Base-by-base conservation (phyloP, 306 rosid genomes). In the Delonix regia region DNA sequence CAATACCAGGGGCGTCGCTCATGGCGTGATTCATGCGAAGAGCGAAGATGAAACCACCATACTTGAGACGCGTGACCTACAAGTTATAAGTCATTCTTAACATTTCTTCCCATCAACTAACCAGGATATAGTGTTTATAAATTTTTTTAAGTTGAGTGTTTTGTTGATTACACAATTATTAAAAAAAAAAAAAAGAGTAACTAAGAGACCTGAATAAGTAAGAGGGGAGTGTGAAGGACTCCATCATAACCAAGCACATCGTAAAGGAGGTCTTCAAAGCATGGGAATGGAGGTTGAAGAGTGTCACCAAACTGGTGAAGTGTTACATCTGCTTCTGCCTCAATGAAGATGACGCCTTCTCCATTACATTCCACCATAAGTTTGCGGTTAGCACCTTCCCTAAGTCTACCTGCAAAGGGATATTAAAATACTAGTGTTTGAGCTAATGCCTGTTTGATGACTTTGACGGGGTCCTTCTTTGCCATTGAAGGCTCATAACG, bases 241-340 rank as follows among this genome's bases (percentile, higher is more conserved):
- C 62, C 86, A 1, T 79, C 68, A 0, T 86, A 81, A 5, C 72
- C 88, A 3, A 78, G 88, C 68, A 88, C 91, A 28, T 81, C 62
- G 71, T 42, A 83, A 2, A 89, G 80, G 49, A 89, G 86, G 27
- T 76, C 75, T 2, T 81, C 42, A 44, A 83, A 71, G 78, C 87
- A 82, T 18, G 86, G 75, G 53, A 83, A 83, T 0, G 88, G 86
- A n/a, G 83, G 86, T 53, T 79, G 81, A 60, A 81, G 84, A 57
- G 74, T 44, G 12, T 77, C 81, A 15, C 86, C 80, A 27, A 86
- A 53, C 30, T 86, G 73, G n/a, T 68, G 14, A 4, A 88, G 79
- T 3, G 80, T 62, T 6, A 88, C 82, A 8, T 88, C 86, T 0
- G 89, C 89, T 4, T 83, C 85, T 4, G 88, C 92, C 69, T 84